A percentile compares a stretch with the other conserved stretches of the same genome.
phyloP scores from a whole-genome alignment of 1,139 yeast species.

The Protomyces gravidus region DNA sequence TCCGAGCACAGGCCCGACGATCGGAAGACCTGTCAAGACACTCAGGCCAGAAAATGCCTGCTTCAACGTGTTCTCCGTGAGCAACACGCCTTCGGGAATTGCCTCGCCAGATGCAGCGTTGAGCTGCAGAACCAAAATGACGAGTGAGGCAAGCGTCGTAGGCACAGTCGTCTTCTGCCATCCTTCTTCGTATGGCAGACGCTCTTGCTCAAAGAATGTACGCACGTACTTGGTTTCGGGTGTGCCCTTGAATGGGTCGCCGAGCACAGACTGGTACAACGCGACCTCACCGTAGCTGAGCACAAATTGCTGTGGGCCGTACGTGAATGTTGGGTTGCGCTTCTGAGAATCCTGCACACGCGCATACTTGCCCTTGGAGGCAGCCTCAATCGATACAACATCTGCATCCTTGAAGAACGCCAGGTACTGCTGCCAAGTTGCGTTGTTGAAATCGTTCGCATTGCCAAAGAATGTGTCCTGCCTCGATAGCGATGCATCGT shows the following conservation, averaged over 20 bases:
- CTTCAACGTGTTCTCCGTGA: constrained; percentile 7
- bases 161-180: constrained; percentile 11
- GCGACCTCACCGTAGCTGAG: constrained; percentile 21
- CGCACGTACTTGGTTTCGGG: constrained; percentile 15
- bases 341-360: constrained; percentile 5
- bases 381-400: constrained; percentile 5
- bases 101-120: constrained; percentile 18
- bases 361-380: constrained; percentile 12
- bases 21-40: constrained; percentile 4
- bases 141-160: constrained; percentile 13
- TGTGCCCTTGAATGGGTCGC: constrained; percentile 16
- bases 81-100: constrained; percentile 14
- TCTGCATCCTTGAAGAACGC: constrained; percentile 6
- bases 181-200: constrained; percentile 18
- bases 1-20: background rate
- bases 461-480: constrained; percentile 12
- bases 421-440: constrained; percentile 12
- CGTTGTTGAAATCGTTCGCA: constrained; percentile 15
- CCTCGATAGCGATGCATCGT: constrained; percentile 12
- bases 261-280: constrained; percentile 19
- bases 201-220: constrained; percentile 14
- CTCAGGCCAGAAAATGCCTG: constrained; percentile 12
- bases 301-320: constrained; percentile 16
- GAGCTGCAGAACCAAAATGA: constrained; percentile 4
- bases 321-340: constrained; percentile 14